Evolutionary conservation across 768 basidiomycete species (phyloP), one percentile per base, ranked within the genome.

Genomic region (Mycena vulgaris): DNA sequence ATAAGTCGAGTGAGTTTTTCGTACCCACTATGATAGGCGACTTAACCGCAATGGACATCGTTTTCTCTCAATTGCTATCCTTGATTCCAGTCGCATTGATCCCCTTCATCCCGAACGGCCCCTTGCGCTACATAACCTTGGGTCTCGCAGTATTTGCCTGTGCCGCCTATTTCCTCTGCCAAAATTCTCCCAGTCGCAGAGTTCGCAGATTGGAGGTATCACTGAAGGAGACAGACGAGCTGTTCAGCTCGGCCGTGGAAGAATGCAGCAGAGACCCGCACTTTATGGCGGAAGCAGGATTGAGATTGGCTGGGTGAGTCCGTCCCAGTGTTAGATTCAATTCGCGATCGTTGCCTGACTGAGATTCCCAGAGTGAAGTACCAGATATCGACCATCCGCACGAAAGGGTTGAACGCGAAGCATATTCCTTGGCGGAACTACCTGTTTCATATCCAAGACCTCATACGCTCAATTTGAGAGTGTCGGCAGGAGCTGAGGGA

Each of bases 251-350:
- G 39, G 62, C 39, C 35, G 21, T 33, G 5, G 33, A 52, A 2
- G 62, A 63, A 63, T 63, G 62, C 28, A 35, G 19, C 25, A 53
- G 37, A 14, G 39, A 63, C 25, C 62, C 62, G 9, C 37, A 27
- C 3, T 53, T 63, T 28, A 9, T 63, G 10, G 23, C 35, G 27
- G 62, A 63, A 30, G 39, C 31, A 5, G 51, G 27, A 0, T 63
- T 63, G 51, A 63, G 51, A 37, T 42, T 63, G 37, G 51, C 28
- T 21, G n/a, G 19, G 62, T 63, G 62, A 35, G 62, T 31, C 19
- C 27, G 10, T 52, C 27, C 30, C 59, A 27, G 48, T 31, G 9
- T 16, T 17, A n/a, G n/a, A 5, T 51, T 49, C 17, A 28, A 23
- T 6, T 23, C 17, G 17, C 21, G 45, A n/a, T n/a, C n/a, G n/a